Conservation (phyloP, 495 filamentous ascomycete species). For the Talaromyces borbonicus region DNA sequence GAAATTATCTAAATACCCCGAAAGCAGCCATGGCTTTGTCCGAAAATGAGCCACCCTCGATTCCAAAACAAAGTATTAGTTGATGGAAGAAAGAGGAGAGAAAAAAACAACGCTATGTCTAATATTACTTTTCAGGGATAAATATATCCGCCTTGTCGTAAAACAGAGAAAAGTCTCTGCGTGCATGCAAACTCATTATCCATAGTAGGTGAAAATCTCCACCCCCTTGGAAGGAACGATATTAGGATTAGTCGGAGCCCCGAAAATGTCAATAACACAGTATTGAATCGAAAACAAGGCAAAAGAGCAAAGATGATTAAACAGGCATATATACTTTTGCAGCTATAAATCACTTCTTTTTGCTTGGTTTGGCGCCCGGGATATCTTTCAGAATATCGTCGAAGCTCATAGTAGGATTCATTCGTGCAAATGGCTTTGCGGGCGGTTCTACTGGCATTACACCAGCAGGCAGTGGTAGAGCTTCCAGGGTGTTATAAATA, state of each 20-base stretch:
- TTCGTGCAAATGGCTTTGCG: conserved; percentile 28
- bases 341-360: conserved; percentile 25
- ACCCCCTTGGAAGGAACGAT: conserved; percentile 5
- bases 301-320: background rate
- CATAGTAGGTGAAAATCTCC: conserved; percentile 11
- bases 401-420: conserved; percentile 44
- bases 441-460: conserved; percentile 39
- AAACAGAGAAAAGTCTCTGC: background rate
- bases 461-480: conserved; percentile 39
- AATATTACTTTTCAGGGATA: conserved; percentile 3
- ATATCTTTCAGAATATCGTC: conserved; percentile 41
- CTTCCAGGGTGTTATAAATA: conserved; percentile 41
- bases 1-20: too few species aligned
- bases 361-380: conserved; percentile 27
- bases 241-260: background rate
- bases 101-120: background rate
- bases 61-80: too few species aligned
- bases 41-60: too few species aligned
- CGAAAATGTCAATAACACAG: too few species aligned
- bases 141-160: conserved; percentile 1
- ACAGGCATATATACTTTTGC: conserved; percentile 4
- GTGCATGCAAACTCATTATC: conserved; percentile 2
- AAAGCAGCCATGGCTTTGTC: too few species aligned
- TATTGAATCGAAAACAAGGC: conserved; percentile 4
- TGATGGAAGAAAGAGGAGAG: too few species aligned